Percentiles rank a stretch among this genome's conserved stretches.
These are phyloP conservation scores for Chondrus crispus DNA, from an alignment of 23 red algal species.

Conservation along the genomic window DNA sequence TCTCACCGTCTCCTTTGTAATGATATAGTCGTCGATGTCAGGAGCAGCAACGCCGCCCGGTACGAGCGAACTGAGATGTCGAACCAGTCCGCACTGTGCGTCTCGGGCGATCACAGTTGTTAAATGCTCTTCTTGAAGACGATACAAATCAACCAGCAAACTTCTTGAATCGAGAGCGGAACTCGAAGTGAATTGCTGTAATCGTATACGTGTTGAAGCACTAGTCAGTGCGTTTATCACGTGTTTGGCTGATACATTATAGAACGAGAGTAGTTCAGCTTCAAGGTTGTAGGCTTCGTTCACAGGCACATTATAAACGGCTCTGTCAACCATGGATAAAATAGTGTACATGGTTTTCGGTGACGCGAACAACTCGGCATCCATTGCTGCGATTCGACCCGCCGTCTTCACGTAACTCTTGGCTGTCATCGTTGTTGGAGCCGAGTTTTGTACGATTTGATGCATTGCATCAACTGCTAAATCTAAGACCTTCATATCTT, in stretches of 20 bases:
- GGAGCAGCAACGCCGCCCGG: neutral
- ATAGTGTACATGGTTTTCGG: neutral
- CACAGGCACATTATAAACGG: slow-evolving; percentile 27
- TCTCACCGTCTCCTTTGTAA: neutral
- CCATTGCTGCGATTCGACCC: slow-evolving; percentile 7
- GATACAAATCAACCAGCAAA: slow-evolving; percentile 13
- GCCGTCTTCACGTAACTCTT: slow-evolving; percentile 43
- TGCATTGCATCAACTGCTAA: slow-evolving; percentile 19
- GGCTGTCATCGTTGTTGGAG: slow-evolving; percentile 34
- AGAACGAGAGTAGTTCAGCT: slow-evolving; percentile 36
- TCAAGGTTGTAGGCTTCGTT: slow-evolving; percentile 41
- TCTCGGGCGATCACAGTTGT: slow-evolving; percentile 25
- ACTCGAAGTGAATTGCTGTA: neutral
- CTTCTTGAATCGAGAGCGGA: neutral
- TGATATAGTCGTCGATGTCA: neutral
- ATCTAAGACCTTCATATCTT: neutral
- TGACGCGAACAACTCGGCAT: neutral
- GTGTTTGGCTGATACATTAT: slow-evolving; percentile 47
- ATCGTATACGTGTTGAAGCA: neutral
- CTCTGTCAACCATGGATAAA: slow-evolving; percentile 43
- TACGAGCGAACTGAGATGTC: slow-evolving; percentile 15
- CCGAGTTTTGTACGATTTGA: slow-evolving; percentile 35
- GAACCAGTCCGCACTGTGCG: slow-evolving; percentile 26
- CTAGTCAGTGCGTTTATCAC: neutral
- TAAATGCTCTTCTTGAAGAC: slow-evolving; percentile 9